Base-by-base conservation (phyloP, 768 basidiomycete species). In the Tulasnella sp. region DNA sequence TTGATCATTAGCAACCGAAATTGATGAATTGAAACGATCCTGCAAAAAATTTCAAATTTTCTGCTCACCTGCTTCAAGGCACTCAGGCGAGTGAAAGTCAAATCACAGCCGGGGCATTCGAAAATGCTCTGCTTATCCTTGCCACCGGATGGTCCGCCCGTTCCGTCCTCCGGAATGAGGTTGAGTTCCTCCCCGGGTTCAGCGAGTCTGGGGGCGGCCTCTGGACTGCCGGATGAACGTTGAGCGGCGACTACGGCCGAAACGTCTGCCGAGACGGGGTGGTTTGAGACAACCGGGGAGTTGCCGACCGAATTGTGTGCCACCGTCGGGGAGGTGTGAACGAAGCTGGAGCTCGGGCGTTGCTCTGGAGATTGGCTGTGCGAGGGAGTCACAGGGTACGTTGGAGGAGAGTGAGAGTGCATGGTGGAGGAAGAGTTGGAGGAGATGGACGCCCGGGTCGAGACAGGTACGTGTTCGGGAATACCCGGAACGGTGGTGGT, bases 1-100 rank as follows among this genome's bases (percentile, higher is more conserved):
- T 36, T 71, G n/a, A 39, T 34, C 49, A n/a, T 39, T 52, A 29
- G 49, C 52, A 29, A 75, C n/a, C 14, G 52, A 74, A 9, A n/a
- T 9, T 58, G 67, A 22, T 14, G 31, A 67, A 75, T 31, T 68
- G 17, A n/a, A 75, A 68, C 38, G 73, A 49, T 49, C 49, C 49
- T 49, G 49, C 7, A 9, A 22, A 49, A 49, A 74, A 67, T 37
- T 74, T 58, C 31, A 34, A 64, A 64, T 64, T n/a, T n/a, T n/a
- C 6, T 31, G 22, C 67, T 75, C 75, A 76, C 75, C 67, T 76
- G 75, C 37, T 76, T 76, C 75, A 76, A 69, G 34, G 75, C 75
- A 36, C 75, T 76, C 37, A 76, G 52, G 12, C 75, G 64, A 25
- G 67, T 71, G 42, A 76, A 76, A 36, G 75, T 76, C 39, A 76